Conservation (phyloP, 73 alveolate genomes). For the Halteria grandinella region DNA sequence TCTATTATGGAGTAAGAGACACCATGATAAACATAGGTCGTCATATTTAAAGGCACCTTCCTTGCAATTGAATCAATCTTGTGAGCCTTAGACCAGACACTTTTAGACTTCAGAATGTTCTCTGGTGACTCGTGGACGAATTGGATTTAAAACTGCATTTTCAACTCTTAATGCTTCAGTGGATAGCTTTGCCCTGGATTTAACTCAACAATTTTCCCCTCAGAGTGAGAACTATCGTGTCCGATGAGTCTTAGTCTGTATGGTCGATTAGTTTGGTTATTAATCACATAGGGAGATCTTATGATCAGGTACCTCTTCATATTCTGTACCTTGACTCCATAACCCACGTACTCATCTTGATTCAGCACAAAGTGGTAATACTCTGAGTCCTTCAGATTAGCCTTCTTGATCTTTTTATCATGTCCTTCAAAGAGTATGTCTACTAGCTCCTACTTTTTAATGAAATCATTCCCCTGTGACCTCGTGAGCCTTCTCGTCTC, state of each 20-base stretch:
- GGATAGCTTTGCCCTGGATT: conserved; percentile 56
- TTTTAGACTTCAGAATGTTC: too few relatives aligned
- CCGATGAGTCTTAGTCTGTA: background rate
- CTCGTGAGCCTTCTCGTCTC: conserved; percentile 35
- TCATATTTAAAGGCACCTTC: too few relatives aligned
- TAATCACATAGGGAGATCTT: conserved; percentile 39
- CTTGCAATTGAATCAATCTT: too few relatives aligned
- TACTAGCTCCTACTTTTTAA: conserved; percentile 28
- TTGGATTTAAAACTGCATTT: conserved; percentile 20
- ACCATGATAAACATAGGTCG: too few relatives aligned
- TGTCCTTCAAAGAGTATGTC: conserved; percentile 14
- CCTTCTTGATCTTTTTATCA: too few relatives aligned
- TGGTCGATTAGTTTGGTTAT: conserved; percentile 27
- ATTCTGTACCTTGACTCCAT: conserved; percentile 42
- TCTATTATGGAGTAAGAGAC: too few relatives aligned
- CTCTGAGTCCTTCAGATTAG: conserved; percentile 3
- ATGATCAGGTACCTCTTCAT: conserved; percentile 39
- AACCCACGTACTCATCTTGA: conserved; percentile 27
- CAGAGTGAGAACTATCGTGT: conserved; percentile 15
- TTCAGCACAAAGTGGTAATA: conserved; percentile 27
- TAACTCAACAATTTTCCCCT: conserved; percentile 17
- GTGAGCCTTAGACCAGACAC: too few relatives aligned
- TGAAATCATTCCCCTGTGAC: conserved; percentile 21
- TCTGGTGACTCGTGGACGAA: too few relatives aligned
- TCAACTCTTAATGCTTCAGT: conserved; percentile 20